Conservation (phyloP, 2,329 filamentous ascomycete genomes). For the Sarocladium kiliense region DNA sequence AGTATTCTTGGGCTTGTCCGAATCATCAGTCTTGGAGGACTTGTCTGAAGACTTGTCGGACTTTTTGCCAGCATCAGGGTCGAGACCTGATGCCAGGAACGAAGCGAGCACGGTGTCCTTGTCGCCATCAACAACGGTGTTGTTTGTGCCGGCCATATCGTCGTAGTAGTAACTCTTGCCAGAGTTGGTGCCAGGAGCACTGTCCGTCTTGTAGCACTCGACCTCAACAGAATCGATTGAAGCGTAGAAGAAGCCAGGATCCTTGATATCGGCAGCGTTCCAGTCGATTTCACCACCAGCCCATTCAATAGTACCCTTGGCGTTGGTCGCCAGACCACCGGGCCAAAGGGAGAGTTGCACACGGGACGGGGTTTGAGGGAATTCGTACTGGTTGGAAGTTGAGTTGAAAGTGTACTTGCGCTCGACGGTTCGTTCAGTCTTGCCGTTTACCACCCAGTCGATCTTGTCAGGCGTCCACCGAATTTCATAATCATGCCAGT, state of each 20-base stretch:
- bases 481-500: slow-evolving; percentile 88
- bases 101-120: slow-evolving; percentile 73
- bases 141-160: slow-evolving; percentile 59
- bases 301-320: slow-evolving; percentile 82
- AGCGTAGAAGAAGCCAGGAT: slow-evolving; percentile 84
- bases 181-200: slow-evolving; percentile 60
- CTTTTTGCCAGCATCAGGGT: slow-evolving; percentile 53
- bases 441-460: slow-evolving; percentile 82
- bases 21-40: slow-evolving; percentile 11
- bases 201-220: slow-evolving; percentile 70
- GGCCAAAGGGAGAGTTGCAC: slow-evolving; percentile 96
- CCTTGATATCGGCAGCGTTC: slow-evolving; percentile 73
- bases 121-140: slow-evolving; percentile 70
- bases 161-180: slow-evolving; percentile 74
- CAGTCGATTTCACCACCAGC: slow-evolving; percentile 88
- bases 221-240: slow-evolving; percentile 73
- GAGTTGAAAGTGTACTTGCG: slow-evolving; percentile 80
- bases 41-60: slow-evolving; percentile 10
- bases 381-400: slow-evolving; percentile 76
- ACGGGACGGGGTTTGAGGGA: slow-evolving; percentile 84
- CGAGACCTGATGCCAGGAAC: slow-evolving; percentile 72
- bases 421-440: slow-evolving; percentile 67
- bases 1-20: slow-evolving; percentile 17
- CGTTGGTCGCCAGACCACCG: slow-evolving; percentile 74
- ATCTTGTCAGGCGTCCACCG: slow-evolving; percentile 86